phyloP scores from a whole-genome alignment of 768 basidiomycete genomes.

The Gymnopilus dilepis region DNA sequence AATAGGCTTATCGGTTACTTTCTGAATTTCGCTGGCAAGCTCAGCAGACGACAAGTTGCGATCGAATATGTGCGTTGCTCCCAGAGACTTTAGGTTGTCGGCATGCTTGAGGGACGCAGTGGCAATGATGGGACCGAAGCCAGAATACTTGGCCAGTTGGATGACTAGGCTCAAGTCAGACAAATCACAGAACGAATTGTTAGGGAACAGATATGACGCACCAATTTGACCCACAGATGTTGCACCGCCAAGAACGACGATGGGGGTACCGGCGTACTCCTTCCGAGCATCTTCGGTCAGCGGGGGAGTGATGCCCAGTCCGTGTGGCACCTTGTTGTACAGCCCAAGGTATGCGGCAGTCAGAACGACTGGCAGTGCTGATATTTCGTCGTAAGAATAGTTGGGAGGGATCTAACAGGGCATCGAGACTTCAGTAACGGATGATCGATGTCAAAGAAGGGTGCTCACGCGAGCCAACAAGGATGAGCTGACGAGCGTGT shows the following conservation, averaged over 20 bases:
- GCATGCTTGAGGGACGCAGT: slow-evolving; percentile 40
- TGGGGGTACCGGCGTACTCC: slow-evolving; percentile 48
- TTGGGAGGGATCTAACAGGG: slow-evolving; percentile 38
- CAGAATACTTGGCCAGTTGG: slow-evolving; percentile 42
- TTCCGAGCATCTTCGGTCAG: slow-evolving; percentile 35
- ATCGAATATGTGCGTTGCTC: slow-evolving; percentile 48
- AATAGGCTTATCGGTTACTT: slow-evolving; percentile 26
- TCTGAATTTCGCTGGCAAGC: slow-evolving; percentile 28
- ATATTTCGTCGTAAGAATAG: slow-evolving; percentile 45
- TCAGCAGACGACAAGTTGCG: slow-evolving; percentile 25
- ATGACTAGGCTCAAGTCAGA: slow-evolving; percentile 7
- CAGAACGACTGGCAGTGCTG: slow-evolving; percentile 52
- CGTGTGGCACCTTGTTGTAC: slow-evolving; percentile 43
- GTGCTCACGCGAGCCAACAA: slow-evolving; percentile 43
- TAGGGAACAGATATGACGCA: slow-evolving; percentile 15
- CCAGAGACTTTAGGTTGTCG: slow-evolving; percentile 39
- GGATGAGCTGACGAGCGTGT: slow-evolving; percentile 43
- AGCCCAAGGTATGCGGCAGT: slow-evolving; percentile 54
- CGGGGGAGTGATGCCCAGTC: slow-evolving; percentile 45
- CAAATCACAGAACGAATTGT: slow-evolving; percentile 14
- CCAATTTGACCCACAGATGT: slow-evolving; percentile 57
- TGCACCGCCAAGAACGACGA: slow-evolving; percentile 53
- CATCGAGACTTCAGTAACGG: not conserved
- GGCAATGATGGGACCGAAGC: slow-evolving; percentile 48
- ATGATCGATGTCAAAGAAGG: not conserved